Evolutionary conservation across 805 yeast genomes (phyloP), one percentile per base, ranked within the genome.

Genomic region (Metschnikowia peoriensis): DNA sequence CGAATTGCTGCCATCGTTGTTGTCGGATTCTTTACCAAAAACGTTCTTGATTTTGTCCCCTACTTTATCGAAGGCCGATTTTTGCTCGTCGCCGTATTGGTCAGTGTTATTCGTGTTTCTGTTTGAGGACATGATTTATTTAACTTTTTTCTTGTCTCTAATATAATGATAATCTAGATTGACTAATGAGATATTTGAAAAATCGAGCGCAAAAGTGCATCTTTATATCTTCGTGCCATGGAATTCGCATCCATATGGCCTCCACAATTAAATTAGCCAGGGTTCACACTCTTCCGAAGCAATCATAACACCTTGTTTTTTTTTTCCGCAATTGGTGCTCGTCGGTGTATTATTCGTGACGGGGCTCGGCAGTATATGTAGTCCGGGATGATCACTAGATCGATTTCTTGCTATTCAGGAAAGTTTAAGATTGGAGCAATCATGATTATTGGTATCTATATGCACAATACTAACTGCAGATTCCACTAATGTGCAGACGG

Each of bases 11-110:
- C 32, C n/a, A 1, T 16, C 28, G 34, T 50, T 46, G 46, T 39
- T 16, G 46, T 48, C 47, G 16, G 49, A 42, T 7, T 53, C 46
- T 34, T 45, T 40, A 40, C 56, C 57, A 15, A 57, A 49, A 5
- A 51, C 56, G n/a, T 34, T 42, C 45, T 55, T 57, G 43, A 57
- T 50, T 48, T 52, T 57, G 42, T 55, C 57, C 1, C 55, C 60
- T 7, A 46, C 50, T 38, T 44, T 40, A 6, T 39, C 49, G 15
- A 50, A 34, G 27, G 27, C 45, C 29, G 50, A 41, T 41, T 46
- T 46, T 27, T 41, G 49, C 43, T 50, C 43, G 32, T 38, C 17
- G 51, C 50, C 54, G 49, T 63, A 50, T 50, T 59, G 53, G 53
- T 42, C 50, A 28, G 44, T 44, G 32, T 32, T 28, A 27, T 22